Evolutionary conservation across 2,329 filamentous ascomycete species (phyloP).

Genomic region (Zasmidium angulare): DNA sequence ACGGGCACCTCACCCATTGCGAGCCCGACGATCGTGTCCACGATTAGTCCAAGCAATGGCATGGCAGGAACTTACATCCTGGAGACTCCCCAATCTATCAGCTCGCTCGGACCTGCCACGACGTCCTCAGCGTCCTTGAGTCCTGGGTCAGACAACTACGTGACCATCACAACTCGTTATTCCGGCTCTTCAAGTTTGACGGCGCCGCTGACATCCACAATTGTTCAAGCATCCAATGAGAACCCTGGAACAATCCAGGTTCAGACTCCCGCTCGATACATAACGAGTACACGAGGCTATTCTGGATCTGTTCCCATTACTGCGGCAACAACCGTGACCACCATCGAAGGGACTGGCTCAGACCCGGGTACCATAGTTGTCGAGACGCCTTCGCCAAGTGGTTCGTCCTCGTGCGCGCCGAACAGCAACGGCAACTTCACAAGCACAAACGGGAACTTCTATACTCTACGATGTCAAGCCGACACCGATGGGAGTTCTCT

Average conservation of each 20-base stretch:
- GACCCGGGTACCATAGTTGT: conserved; percentile 3
- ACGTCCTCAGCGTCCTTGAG: neutral
- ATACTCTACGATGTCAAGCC: neutral
- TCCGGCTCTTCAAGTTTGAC: conserved; percentile 5
- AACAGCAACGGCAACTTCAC: neutral
- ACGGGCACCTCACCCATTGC: neutral
- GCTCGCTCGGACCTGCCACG: conserved; percentile 9
- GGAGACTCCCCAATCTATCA: conserved; percentile 6
- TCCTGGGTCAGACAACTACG: neutral
- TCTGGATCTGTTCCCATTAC: conserved; percentile 4
- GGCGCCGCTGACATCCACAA: conserved; percentile 2
- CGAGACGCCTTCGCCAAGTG: neutral
- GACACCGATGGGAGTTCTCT: neutral
- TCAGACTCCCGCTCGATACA: conserved; percentile 1
- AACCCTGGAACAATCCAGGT: conserved; percentile 2
- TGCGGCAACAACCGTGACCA: conserved; percentile 7
- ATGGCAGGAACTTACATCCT: conserved; percentile 9
- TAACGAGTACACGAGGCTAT: conserved; percentile 7
- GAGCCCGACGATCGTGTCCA: conserved; percentile 5
- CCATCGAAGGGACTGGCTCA: neutral
- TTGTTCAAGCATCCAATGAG: neutral
- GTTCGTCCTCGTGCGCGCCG: neutral
- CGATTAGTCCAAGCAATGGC: conserved; percentile 10
- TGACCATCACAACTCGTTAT: neutral
- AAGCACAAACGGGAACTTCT: neutral